Evolutionary conservation across 106 monocot genomes (phyloP).

Genomic region (Dactylorhiza incarnata): DNA sequence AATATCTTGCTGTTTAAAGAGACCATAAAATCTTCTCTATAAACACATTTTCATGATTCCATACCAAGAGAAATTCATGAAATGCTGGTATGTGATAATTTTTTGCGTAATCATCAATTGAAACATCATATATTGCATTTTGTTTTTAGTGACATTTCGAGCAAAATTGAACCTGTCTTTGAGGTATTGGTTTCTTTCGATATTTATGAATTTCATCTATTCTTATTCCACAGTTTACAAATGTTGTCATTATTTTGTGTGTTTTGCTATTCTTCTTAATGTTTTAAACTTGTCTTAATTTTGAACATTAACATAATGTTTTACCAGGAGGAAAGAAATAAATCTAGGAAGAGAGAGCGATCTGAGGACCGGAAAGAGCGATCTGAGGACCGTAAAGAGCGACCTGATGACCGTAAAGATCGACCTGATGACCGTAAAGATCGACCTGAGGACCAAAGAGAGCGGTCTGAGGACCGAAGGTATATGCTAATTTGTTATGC

Average conservation of each 20-base stretch:
- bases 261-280: background rate
- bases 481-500: background rate
- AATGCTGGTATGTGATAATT: background rate
- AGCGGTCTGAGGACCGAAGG: background rate
- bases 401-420: constrained; percentile 11
- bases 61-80: background rate
- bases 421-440: constrained; percentile 37
- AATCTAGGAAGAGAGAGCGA: constrained; percentile 41
- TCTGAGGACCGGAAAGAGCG: constrained; percentile 38
- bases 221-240: background rate
- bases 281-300: constrained; percentile 5
- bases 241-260: constrained; percentile 2
- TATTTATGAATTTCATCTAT: background rate
- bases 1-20: background rate
- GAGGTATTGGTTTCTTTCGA: background rate
- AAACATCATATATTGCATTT: background rate
- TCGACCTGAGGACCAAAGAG: constrained; percentile 43
- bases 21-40: background rate
- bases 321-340: constrained; percentile 68
- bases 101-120: background rate
- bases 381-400: constrained; percentile 28
- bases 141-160: background rate
- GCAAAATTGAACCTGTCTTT: background rate
- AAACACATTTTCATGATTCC: background rate
- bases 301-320: background rate